These are phyloP conservation scores for Ophiostoma sp. DNA, from an alignment of 2,329 filamentous ascomycete genomes.

Conservation along the genomic window DNA sequence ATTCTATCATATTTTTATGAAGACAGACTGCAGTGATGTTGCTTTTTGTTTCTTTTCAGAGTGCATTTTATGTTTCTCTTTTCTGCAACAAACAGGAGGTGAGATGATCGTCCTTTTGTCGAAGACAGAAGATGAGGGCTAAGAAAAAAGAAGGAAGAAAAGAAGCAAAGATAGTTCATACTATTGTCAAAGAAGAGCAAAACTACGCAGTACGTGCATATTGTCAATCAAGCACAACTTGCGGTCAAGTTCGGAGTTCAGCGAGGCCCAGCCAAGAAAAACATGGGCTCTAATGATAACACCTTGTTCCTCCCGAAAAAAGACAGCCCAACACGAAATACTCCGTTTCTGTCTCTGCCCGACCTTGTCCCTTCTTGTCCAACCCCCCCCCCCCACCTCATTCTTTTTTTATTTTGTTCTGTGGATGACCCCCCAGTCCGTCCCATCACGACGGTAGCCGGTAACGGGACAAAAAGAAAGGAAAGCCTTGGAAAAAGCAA, in stretches of 20 bases:
- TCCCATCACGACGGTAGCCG: slow-evolving; percentile 7
- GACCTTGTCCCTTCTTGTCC: not conserved
- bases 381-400: not conserved
- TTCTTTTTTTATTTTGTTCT: not conserved
- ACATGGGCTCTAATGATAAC: not conserved
- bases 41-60: not conserved
- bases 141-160: not conserved
- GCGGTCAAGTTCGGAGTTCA: not conserved
- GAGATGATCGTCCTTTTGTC: not conserved
- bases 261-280: not conserved
- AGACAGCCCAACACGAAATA: not conserved
- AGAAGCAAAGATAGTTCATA: not conserved
- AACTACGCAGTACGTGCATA: not conserved
- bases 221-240: not conserved
- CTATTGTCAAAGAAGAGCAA: not conserved
- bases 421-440: not conserved
- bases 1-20: not conserved
- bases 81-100: not conserved
- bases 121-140: not conserved
- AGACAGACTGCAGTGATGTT: not conserved
- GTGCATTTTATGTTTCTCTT: not conserved
- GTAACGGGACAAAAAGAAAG: not conserved
- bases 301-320: not conserved
- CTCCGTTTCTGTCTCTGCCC: too few species aligned
- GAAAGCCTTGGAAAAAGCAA: not conserved